phyloP scores from a whole-genome alignment of 129 eudicot genomes.

The Flaveria robusta region DNA sequence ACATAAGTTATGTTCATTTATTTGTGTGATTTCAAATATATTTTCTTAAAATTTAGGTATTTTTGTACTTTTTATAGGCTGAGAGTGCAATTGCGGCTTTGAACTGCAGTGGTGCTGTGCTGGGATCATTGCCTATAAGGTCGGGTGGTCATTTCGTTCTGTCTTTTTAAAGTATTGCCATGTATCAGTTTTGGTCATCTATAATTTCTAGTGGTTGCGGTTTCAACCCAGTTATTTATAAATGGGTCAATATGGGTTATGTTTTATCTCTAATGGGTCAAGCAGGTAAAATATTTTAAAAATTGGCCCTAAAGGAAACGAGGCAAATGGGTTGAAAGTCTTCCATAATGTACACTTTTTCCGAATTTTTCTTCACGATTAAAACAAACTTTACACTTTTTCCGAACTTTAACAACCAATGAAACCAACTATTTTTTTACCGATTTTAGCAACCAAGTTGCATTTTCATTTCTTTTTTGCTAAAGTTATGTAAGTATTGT shows the following conservation, averaged over 20 bases:
- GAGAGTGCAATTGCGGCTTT: conserved; percentile 87
- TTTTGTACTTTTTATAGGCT: conserved; percentile 47
- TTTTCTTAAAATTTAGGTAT: not conserved
- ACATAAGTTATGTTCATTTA: not conserved
- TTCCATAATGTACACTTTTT: not conserved
- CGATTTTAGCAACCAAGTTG: not conserved
- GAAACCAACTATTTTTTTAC: not conserved
- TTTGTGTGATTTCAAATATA: not conserved
- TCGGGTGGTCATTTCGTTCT: conserved; percentile 21
- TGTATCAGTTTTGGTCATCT: not conserved
- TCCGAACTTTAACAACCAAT: not conserved
- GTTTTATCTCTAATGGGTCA: not conserved
- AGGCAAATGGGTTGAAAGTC: not conserved
- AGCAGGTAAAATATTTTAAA: not conserved
- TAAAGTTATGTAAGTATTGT: not conserved
- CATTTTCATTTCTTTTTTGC: not conserved
- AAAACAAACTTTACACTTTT: not conserved
- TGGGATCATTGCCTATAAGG: conserved; percentile 77
- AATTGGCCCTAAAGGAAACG: not conserved
- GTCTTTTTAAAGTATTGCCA: not conserved
- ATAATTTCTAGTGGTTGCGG: not conserved
- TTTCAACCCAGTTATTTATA: not conserved
- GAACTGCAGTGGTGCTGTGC: conserved; percentile 72
- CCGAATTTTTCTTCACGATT: not conserved
- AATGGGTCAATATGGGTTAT: not conserved